A percentile compares a stretch with the other conserved stretches of the same genome.
These are phyloP conservation scores for Abrus pulchellus DNA, from an alignment of 306 rosid species.

Conservation along the genomic window DNA sequence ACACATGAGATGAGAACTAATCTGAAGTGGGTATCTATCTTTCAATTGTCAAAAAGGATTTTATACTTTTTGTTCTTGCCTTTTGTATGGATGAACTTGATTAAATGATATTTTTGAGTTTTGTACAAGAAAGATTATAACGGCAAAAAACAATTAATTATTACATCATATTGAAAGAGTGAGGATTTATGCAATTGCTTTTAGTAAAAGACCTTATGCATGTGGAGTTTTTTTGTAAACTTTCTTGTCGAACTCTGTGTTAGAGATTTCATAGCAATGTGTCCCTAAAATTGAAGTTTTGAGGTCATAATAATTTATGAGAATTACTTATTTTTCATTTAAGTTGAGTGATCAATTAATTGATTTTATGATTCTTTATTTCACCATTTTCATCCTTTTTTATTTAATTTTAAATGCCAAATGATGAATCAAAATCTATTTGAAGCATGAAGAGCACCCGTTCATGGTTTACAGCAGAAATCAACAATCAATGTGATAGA, in stretches of 20 bases:
- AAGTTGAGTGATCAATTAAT: neutral
- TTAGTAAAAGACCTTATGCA: neutral
- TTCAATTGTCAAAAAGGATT: neutral
- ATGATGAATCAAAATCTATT: neutral
- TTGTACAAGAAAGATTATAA: neutral
- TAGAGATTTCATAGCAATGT: neutral
- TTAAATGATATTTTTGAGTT: neutral
- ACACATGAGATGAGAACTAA: neutral
- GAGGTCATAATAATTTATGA: neutral
- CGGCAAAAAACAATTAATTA: neutral
- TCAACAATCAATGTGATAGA: neutral
- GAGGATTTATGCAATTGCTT: too few species aligned
- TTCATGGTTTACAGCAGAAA: neutral
- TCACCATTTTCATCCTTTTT: neutral
- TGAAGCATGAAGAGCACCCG: neutral
- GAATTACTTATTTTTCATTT: neutral
- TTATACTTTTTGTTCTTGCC: neutral
- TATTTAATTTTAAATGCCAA: neutral
- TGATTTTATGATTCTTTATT: neutral
- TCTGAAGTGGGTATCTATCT: conserved; percentile 5
- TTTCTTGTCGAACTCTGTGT: neutral
- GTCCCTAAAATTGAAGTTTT: neutral
- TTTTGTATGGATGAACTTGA: neutral
- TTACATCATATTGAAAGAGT: neutral
- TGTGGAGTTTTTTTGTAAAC: neutral